Conservation (phyloP, 176 grass and related monocot species). For the Bromus sterilis region DNA sequence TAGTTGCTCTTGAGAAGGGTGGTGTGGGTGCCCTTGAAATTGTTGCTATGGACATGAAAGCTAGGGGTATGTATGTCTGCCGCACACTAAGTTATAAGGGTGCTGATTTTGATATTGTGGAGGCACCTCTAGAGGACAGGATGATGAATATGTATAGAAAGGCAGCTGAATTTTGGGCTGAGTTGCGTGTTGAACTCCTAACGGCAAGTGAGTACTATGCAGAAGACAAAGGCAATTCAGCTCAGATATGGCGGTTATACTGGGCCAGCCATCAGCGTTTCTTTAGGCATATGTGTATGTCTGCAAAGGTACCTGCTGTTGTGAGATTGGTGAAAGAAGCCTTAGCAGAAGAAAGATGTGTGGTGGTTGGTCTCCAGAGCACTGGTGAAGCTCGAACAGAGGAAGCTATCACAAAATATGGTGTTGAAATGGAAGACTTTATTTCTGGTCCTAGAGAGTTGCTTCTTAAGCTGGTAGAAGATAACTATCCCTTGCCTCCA, state of each 20-base stretch:
- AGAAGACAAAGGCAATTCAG: conserved; percentile 68
- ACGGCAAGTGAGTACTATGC: conserved; percentile 70
- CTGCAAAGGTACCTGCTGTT: conserved; percentile 85
- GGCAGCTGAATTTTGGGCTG: conserved; percentile 90
- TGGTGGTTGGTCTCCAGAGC: conserved; percentile 97
- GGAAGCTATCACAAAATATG: conserved; percentile 94
- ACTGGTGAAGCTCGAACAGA: conserved; percentile 97
- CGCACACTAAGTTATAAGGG: conserved; percentile 92
- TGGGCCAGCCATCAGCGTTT: conserved; percentile 99
- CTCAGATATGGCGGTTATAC: conserved; percentile 84
- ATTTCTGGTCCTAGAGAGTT: conserved; percentile 93
- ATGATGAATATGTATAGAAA: conserved; percentile 97
- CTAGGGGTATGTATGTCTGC: conserved; percentile 98
- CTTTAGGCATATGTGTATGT: conserved; percentile 98
- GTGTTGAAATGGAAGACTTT: conserved; percentile 91
- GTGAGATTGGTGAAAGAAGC: conserved; percentile 80
- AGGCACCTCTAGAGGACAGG: conserved; percentile 80
- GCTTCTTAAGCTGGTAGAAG: conserved; percentile 95
- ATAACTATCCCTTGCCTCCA: conserved; percentile 78
- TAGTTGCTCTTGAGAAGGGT: conserved; percentile 95
- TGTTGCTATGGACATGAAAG: conserved; percentile 99
- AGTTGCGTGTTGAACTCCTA: conserved; percentile 82
- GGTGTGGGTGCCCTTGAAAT: conserved; percentile 97
- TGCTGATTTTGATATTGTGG: conserved; percentile 79
- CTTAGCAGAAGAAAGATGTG: conserved; percentile 73